phyloP scores from a whole-genome alignment of 1,284 basidiomycete genomes.

The Chalciporus piperatoides region DNA sequence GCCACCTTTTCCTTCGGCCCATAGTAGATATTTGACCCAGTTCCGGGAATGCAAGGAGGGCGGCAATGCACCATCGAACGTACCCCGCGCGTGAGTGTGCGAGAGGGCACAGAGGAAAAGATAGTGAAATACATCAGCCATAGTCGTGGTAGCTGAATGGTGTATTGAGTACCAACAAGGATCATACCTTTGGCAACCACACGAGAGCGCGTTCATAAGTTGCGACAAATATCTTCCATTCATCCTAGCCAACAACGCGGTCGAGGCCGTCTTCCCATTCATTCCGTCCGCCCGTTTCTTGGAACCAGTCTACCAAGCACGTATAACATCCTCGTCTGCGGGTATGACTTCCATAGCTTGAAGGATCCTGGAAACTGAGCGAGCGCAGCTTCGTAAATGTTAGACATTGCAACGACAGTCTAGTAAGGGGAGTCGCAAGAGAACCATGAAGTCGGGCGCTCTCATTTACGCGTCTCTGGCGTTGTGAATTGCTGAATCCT shows the following conservation, averaged over 20 bases:
- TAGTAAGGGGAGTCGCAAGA: conserved; percentile 67
- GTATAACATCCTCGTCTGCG: conserved; percentile 79
- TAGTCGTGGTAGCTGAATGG: conserved; percentile 76
- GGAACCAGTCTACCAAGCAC: conserved; percentile 75
- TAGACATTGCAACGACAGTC: conserved; percentile 77
- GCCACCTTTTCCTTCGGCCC: conserved; percentile 88
- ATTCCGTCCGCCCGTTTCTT: conserved; percentile 77
- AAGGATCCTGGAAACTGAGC: conserved; percentile 86
- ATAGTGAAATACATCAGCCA: conserved; percentile 94
- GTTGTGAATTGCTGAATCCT: conserved; percentile 85
- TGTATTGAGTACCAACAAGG: conserved; percentile 10
- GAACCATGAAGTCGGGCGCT: conserved; percentile 60
- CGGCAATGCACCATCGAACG: conserved; percentile 93
- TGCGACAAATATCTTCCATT: conserved; percentile 90
- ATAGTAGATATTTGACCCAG: conserved; percentile 93
- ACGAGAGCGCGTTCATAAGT: conserved; percentile 90
- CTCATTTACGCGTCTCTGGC: conserved; percentile 66
- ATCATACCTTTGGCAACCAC: conserved; percentile 84
- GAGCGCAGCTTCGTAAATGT: conserved; percentile 93
- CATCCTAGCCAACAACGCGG: conserved; percentile 85
- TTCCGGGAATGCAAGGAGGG: conserved; percentile 92
- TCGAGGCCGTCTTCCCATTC: conserved; percentile 88
- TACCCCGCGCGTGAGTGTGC: conserved; percentile 87
- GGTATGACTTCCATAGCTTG: conserved; percentile 94
- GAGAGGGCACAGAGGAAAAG: conserved; percentile 86